These are phyloP conservation scores for Hymenoscyphus fructigenus DNA, from an alignment of 2,329 filamentous ascomycete genomes.

Conservation along the genomic window DNA sequence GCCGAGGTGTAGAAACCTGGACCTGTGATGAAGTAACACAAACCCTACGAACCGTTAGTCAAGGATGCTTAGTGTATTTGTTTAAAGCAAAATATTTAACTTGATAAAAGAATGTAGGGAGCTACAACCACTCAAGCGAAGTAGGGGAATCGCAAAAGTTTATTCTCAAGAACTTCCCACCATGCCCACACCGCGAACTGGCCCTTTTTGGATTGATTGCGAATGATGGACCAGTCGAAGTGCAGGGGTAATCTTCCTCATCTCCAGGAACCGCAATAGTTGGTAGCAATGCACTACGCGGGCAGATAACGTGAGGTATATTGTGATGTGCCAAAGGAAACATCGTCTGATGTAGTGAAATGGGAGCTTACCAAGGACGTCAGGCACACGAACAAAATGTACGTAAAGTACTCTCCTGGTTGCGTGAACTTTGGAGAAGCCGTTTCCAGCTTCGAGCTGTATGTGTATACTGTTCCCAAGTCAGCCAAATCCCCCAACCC, in stretches of 20 bases:
- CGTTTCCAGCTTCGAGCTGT: slow-evolving; percentile 62
- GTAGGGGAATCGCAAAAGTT: slow-evolving; percentile 44
- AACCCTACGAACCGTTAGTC: slow-evolving; percentile 42
- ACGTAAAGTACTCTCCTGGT: slow-evolving; percentile 66
- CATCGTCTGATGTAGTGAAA: slow-evolving; percentile 23
- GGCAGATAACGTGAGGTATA: slow-evolving; percentile 63
- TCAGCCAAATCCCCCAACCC: slow-evolving; percentile 15
- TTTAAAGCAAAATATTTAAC: not conserved
- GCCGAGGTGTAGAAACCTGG: slow-evolving; percentile 56
- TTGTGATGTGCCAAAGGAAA: slow-evolving; percentile 21
- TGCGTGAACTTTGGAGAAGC: slow-evolving; percentile 59
- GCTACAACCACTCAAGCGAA: slow-evolving; percentile 39
- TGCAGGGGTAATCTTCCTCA: slow-evolving; percentile 59
- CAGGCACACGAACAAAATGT: slow-evolving; percentile 60
- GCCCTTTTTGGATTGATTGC: slow-evolving; percentile 49
- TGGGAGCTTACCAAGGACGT: slow-evolving; percentile 61
- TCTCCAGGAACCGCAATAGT: slow-evolving; percentile 59
- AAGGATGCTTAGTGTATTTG: not conserved
- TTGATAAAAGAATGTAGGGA: slow-evolving; percentile 38
- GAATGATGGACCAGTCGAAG: slow-evolving; percentile 52
- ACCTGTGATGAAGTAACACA: slow-evolving; percentile 51
- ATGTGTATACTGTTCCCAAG: slow-evolving; percentile 57
- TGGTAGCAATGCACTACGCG: slow-evolving; percentile 50
- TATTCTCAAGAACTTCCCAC: slow-evolving; percentile 55
- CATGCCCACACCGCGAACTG: slow-evolving; percentile 54